Percentiles rank a stretch among this genome's conserved stretches.
These are phyloP conservation scores for Calonectria naviculata DNA, from an alignment of 2,329 filamentous ascomycete genomes.

Conservation along the genomic window DNA sequence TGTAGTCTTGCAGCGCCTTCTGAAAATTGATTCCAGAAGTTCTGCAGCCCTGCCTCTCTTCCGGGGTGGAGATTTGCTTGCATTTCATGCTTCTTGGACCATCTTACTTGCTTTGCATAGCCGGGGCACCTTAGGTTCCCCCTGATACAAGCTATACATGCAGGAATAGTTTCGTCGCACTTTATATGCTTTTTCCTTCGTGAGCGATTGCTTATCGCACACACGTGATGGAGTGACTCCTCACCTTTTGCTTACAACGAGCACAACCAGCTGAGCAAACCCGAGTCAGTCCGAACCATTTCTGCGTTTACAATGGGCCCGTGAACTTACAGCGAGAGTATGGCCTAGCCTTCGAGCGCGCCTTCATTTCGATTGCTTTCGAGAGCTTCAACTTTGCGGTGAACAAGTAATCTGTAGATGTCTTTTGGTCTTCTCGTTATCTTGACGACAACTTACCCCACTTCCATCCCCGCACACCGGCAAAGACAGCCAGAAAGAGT, in stretches of 20 bases:
- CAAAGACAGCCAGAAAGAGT: neutral
- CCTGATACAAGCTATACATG: neutral
- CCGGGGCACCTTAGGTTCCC: neutral
- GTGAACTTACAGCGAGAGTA: neutral
- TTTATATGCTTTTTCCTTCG: neutral
- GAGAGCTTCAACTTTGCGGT: too few species aligned
- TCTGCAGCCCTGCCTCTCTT: too few species aligned
- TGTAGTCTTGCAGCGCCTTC: neutral
- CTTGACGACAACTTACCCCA: neutral
- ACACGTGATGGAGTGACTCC: neutral
- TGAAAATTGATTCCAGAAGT: neutral
- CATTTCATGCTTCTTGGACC: neutral
- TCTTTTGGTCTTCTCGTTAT: neutral
- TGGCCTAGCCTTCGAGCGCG: neutral
- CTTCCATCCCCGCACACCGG: neutral
- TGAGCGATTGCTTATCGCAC: neutral
- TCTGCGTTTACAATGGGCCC: neutral
- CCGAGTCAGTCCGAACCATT: neutral
- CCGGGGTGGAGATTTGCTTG: too few species aligned
- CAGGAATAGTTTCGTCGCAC: neutral
- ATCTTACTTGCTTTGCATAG: neutral
- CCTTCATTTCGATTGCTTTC: neutral
- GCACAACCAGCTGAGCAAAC: neutral
- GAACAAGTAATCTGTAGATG: too few species aligned
- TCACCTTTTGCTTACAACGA: constrained; percentile 7